These are phyloP conservation scores for Arthrobotrys sphaeroides DNA, from an alignment of 2,329 filamentous ascomycete species.

Conservation along the genomic window DNA sequence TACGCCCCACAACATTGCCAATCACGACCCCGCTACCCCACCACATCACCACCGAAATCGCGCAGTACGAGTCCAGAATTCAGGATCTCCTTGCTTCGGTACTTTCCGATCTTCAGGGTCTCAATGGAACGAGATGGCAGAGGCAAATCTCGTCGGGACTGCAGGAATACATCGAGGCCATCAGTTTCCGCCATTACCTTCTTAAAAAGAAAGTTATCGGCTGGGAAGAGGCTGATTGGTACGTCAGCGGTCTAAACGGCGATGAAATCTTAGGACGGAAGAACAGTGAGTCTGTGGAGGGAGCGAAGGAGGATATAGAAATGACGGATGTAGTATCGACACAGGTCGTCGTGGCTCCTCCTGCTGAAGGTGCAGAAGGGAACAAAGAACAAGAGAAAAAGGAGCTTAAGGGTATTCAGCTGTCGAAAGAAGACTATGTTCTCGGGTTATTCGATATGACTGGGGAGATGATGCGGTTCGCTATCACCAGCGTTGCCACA, in stretches of 20 bases:
- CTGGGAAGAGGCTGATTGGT: conserved; percentile 44
- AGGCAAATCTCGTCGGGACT: conserved; percentile 79
- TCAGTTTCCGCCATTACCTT: conserved; percentile 89
- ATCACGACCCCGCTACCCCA: conserved; percentile 70
- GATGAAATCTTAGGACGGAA: conserved; percentile 56
- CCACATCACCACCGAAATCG: conserved; percentile 75
- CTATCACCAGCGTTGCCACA: conserved; percentile 85
- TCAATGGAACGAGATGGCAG: conserved; percentile 85
- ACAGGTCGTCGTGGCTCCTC: background rate
- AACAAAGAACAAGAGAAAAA: conserved; percentile 33
- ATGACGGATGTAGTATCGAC: conserved; percentile 25
- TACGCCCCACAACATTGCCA: conserved; percentile 56
- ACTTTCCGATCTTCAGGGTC: conserved; percentile 75
- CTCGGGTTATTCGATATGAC: conserved; percentile 92
- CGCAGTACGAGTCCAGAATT: conserved; percentile 76
- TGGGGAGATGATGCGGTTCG: conserved; percentile 96
- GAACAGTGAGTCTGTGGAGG: conserved; percentile 59
- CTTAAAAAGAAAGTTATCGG: conserved; percentile 77
- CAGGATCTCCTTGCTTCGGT: conserved; percentile 73
- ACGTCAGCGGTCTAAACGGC: conserved; percentile 58
- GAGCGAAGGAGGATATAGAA: conserved; percentile 50
- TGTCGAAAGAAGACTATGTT: conserved; percentile 86
- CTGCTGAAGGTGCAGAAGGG: background rate
- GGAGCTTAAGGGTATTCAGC: conserved; percentile 66
- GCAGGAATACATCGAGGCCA: conserved; percentile 93